phyloP scores from a whole-genome alignment of 2,329 filamentous ascomycete species.

The Harringtonia lauricola region DNA sequence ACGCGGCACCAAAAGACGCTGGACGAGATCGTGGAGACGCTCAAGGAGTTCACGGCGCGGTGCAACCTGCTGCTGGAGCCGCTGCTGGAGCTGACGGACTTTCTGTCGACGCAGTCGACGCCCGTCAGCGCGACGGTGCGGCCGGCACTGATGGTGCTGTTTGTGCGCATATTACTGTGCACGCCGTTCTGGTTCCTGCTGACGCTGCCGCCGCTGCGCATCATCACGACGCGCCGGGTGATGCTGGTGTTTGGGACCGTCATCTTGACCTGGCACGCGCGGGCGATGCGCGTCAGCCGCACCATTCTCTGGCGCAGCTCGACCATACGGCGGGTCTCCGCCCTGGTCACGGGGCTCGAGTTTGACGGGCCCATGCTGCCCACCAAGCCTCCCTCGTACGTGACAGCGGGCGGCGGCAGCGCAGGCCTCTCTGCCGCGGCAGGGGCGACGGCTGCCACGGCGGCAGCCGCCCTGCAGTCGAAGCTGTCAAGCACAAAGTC shows the following conservation, averaged over 20 bases:
- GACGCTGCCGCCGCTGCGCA: conserved; percentile 63
- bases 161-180: conserved; percentile 78
- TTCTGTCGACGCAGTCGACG: conserved; percentile 80
- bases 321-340: conserved; percentile 56
- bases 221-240: conserved; percentile 80
- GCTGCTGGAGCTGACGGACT: conserved; percentile 79
- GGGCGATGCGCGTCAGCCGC: conserved; percentile 72
- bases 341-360: conserved; percentile 68
- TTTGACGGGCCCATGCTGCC: conserved; percentile 44
- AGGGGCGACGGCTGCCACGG: conserved; percentile 6
- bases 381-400: conserved; percentile 11
- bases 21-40: conserved; percentile 91
- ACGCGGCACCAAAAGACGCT: conserved; percentile 84
- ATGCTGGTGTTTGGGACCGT: conserved; percentile 80
- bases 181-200: conserved; percentile 81
- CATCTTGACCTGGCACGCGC: conserved; percentile 82
- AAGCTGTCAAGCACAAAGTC: conserved; percentile 13
- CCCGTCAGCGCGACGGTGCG: conserved; percentile 85
- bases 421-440: conserved; percentile 11
- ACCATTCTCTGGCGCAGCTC: conserved; percentile 85
- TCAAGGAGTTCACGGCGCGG: conserved; percentile 80
- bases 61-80: conserved; percentile 91
- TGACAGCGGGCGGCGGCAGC: conserved; percentile 14
- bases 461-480: conserved; percentile 9
- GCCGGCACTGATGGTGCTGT: conserved; percentile 79